phyloP scores from a whole-genome alignment of 1,284 basidiomycete species.

The Papiliotrema fonsecae region DNA sequence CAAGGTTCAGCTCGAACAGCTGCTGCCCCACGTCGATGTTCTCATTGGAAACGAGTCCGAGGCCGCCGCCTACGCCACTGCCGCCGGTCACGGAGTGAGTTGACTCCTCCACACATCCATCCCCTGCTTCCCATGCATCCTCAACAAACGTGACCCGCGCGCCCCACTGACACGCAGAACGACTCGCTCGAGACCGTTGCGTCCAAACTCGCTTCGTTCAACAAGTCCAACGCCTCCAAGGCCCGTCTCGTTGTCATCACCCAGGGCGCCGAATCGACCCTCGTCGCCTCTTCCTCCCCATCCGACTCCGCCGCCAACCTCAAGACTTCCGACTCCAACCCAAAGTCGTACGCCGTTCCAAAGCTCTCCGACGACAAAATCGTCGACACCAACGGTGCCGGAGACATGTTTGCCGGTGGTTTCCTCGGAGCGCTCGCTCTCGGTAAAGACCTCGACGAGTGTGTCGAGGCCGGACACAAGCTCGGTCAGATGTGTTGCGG shows the following conservation, averaged over 20 bases:
- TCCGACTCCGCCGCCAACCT: constrained; percentile 51
- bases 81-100: constrained; percentile 54
- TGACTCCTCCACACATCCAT: not conserved
- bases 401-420: constrained; percentile 97
- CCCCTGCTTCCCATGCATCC: constrained; percentile 32
- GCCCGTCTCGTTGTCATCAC: constrained; percentile 87
- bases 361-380: constrained; percentile 66
- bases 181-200: constrained; percentile 67
- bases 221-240: constrained; percentile 62
- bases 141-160: not conserved
- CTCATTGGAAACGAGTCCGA: constrained; percentile 94
- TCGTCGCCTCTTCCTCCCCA: constrained; percentile 65
- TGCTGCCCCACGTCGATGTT: constrained; percentile 78
- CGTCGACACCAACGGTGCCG: constrained; percentile 98
- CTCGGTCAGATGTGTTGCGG: constrained; percentile 84
- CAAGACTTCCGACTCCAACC: constrained; percentile 41
- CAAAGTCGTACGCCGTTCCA: constrained; percentile 60
- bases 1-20: constrained; percentile 68
- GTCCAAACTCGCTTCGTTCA: constrained; percentile 62
- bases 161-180: constrained; percentile 23
- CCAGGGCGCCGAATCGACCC: constrained; percentile 76
- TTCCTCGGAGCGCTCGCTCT: constrained; percentile 81
- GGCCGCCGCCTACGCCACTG: constrained; percentile 77
- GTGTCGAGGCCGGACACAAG: constrained; percentile 82
- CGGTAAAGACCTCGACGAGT: constrained; percentile 75